These are phyloP conservation scores for Clitocybe nebularis DNA, from an alignment of 1,284 basidiomycete species.

Conservation along the genomic window DNA sequence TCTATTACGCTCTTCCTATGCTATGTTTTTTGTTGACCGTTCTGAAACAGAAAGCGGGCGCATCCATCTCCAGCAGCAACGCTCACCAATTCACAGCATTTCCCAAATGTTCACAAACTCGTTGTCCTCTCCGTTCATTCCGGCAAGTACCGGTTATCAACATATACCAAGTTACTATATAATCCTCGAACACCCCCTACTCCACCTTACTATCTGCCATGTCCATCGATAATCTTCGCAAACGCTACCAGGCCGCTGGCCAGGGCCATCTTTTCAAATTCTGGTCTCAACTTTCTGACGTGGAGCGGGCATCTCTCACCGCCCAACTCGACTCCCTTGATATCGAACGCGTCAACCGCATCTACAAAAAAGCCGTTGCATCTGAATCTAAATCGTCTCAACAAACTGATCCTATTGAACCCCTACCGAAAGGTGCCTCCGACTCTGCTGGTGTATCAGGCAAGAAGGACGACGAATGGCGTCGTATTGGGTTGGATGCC, in stretches of 20 bases:
- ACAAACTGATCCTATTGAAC: conserved; percentile 57
- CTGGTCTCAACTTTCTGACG: conserved; percentile 70
- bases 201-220: conserved; percentile 30
- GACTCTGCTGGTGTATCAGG: conserved; percentile 58
- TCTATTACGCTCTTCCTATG: not conserved
- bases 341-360: conserved; percentile 87
- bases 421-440: conserved; percentile 74
- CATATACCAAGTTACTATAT: conserved; percentile 7
- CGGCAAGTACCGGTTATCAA: conserved; percentile 19
- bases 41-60: not conserved
- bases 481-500: conserved; percentile 72
- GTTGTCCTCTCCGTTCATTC: conserved; percentile 3
- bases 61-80: conserved; percentile 1
- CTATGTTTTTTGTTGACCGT: not conserved
- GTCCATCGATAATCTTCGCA: conserved; percentile 46
- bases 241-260: conserved; percentile 73
- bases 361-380: conserved; percentile 76
- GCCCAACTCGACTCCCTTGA: conserved; percentile 82
- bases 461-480: conserved; percentile 71
- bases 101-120: conserved; percentile 1
- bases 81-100: not conserved
- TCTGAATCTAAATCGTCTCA: conserved; percentile 56
- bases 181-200: not conserved
- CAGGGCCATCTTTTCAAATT: conserved; percentile 90
- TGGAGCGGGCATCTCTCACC: conserved; percentile 64